Percentiles rank a stretch among this genome's conserved stretches.
Evolutionary conservation across 768 basidiomycete genomes (phyloP).

Genomic region (Suillus hirtellus): DNA sequence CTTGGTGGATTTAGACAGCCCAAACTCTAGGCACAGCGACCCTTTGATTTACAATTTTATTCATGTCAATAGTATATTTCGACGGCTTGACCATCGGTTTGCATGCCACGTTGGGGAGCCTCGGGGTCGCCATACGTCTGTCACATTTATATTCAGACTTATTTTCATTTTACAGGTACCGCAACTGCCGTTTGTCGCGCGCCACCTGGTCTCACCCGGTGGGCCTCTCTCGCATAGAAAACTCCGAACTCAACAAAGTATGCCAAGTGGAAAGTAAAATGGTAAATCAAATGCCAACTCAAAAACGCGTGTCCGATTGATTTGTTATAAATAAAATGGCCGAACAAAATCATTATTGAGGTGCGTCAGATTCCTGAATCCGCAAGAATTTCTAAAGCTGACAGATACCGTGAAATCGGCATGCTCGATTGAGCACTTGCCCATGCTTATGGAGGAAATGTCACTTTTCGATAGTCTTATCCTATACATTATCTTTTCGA

Average conservation of each 20-base stretch:
- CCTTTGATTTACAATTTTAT: neutral
- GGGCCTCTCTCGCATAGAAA: no score
- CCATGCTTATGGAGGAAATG: slow-evolving; percentile 38
- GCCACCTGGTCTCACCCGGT: no score
- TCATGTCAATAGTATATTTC: neutral
- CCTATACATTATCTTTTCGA: slow-evolving; percentile 29
- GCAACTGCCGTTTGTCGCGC: slow-evolving; percentile 19
- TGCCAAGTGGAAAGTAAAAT: no score
- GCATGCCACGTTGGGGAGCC: neutral
- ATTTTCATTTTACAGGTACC: slow-evolving; percentile 14
- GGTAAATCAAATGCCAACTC: no score
- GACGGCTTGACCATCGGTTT: neutral
- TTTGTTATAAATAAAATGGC: no score
- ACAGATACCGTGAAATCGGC: slow-evolving; percentile 50
- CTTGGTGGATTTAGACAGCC: slow-evolving; percentile 34
- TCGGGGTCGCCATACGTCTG: neutral
- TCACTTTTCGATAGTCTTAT: slow-evolving; percentile 43
- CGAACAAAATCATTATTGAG: no score
- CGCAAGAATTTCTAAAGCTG: slow-evolving; percentile 38
- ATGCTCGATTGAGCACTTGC: slow-evolving; percentile 26
- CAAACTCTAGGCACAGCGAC: neutral
- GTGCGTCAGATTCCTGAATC: slow-evolving; percentile 42
- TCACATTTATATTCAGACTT: neutral
- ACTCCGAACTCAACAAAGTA: no score
- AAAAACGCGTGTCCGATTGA: no score